These are phyloP conservation scores for Cinnamomum chago DNA, from an alignment of 164 flowering plant genomes.

Conservation along the genomic window DNA sequence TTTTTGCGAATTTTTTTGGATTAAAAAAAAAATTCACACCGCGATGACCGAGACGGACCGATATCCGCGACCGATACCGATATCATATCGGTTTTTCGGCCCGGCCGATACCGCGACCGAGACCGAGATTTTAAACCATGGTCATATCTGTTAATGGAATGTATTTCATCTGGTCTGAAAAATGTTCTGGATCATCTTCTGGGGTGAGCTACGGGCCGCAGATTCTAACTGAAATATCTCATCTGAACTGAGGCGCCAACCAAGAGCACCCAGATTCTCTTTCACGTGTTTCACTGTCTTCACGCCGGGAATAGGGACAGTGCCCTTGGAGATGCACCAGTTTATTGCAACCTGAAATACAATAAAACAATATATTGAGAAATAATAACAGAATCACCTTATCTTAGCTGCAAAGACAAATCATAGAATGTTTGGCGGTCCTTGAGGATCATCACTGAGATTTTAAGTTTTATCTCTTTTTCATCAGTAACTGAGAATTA, in stretches of 20 bases:
- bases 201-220: conserved; percentile 65
- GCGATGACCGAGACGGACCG: too few species aligned
- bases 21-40: too few species aligned
- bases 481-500: too few species aligned
- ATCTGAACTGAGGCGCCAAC: conserved; percentile 68
- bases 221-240: conserved; percentile 64
- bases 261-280: conserved; percentile 87
- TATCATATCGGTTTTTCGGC: too few species aligned
- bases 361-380: background rate
- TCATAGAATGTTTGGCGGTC: too few species aligned
- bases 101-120: too few species aligned
- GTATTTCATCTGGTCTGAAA: conserved; percentile 67
- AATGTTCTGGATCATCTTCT: conserved; percentile 82
- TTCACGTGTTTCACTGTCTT: conserved; percentile 73
- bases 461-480: too few species aligned
- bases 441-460: too few species aligned
- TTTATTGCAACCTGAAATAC: conserved; percentile 74
- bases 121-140: too few species aligned
- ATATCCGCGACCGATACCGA: too few species aligned
- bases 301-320: conserved; percentile 89
- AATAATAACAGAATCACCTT: background rate
- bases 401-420: background rate
- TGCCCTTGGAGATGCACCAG: conserved; percentile 91
- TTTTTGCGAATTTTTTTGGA: too few species aligned
- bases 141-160: background rate